Evolutionary conservation across 2,329 filamentous ascomycete genomes (phyloP).

Genomic region (Hymenoscyphus scutula): DNA sequence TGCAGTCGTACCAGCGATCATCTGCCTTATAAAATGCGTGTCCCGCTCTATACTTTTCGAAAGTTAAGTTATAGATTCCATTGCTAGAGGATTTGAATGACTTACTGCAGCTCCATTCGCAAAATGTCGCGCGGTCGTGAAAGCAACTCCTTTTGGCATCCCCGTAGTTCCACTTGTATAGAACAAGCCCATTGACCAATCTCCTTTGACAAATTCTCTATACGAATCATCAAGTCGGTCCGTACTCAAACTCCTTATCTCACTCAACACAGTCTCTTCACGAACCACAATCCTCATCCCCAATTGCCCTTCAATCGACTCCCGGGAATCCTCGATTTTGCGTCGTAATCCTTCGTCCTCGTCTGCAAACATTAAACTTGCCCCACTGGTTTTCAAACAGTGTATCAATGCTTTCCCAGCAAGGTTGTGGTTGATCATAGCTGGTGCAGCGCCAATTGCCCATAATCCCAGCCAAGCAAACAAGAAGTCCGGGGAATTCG

Average conservation of each 20-base stretch:
- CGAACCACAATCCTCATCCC: slow-evolving; percentile 57
- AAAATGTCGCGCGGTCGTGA: slow-evolving; percentile 49
- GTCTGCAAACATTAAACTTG: slow-evolving; percentile 58
- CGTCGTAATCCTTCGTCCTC: slow-evolving; percentile 51
- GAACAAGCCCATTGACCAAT: slow-evolving; percentile 61
- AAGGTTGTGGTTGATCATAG: slow-evolving; percentile 70
- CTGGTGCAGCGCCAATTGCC: slow-evolving; percentile 65
- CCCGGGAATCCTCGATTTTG: slow-evolving; percentile 57
- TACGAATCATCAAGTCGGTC: slow-evolving; percentile 54
- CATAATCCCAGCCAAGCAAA: slow-evolving; percentile 63
- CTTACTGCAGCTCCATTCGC: slow-evolving; percentile 5
- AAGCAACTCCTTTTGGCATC: slow-evolving; percentile 67
- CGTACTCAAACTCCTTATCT: slow-evolving; percentile 47
- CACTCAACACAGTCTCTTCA: slow-evolving; percentile 46
- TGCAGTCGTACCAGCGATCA: slow-evolving; percentile 72
- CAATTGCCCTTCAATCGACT: slow-evolving; percentile 44
- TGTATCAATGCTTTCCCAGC: slow-evolving; percentile 62
- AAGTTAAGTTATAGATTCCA: not conserved
- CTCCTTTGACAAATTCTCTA: slow-evolving; percentile 48
- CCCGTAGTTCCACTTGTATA: slow-evolving; percentile 79
- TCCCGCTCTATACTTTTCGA: slow-evolving; percentile 12
- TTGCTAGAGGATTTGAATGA: not conserved
- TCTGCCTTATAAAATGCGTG: slow-evolving; percentile 31
- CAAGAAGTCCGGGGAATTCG: slow-evolving; percentile 65
- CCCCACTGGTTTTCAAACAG: slow-evolving; percentile 58